Evolutionary conservation across 768 basidiomycete species (phyloP).

Genomic region (Hypsizygus marmoreus): DNA sequence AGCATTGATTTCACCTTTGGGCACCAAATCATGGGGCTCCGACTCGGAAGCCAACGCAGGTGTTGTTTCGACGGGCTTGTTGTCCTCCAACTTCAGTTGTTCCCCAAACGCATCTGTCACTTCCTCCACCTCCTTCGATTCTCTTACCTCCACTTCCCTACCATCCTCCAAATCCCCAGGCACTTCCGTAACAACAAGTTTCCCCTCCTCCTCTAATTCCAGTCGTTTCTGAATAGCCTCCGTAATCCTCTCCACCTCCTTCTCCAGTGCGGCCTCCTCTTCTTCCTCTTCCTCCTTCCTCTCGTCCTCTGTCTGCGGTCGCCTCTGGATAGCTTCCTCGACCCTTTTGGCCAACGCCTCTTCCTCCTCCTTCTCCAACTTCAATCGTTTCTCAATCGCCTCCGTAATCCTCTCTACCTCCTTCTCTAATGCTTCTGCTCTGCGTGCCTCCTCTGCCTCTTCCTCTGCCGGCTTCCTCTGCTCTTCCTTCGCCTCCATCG

Average conservation of each 20-base stretch:
- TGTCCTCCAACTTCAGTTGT: no score
- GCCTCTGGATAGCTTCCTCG: no score
- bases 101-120: no score
- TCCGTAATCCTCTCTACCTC: constrained; percentile 34
- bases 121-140: no score
- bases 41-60: no score
- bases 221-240: constrained; percentile 33
- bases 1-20: no score
- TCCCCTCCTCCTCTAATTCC: constrained; percentile 19
- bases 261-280: constrained; percentile 22
- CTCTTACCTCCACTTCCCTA: neutral
- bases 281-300: constrained; percentile 8
- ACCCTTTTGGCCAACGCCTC: no score
- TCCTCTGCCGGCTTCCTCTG: constrained; percentile 9
- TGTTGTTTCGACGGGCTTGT: no score
- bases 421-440: constrained; percentile 20
- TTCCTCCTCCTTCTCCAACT: constrained; percentile 17
- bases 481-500: constrained; percentile 20
- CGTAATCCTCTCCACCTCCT: constrained; percentile 35
- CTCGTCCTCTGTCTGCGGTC: constrained; percentile 16
- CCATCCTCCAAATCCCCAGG: no score
- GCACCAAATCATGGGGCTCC: no score
- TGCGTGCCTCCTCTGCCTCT: constrained; percentile 1
- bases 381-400: constrained; percentile 30
- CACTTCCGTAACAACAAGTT: no score